These are phyloP conservation scores for Mycena venus DNA, from an alignment of 768 basidiomycete species.

Conservation along the genomic window DNA sequence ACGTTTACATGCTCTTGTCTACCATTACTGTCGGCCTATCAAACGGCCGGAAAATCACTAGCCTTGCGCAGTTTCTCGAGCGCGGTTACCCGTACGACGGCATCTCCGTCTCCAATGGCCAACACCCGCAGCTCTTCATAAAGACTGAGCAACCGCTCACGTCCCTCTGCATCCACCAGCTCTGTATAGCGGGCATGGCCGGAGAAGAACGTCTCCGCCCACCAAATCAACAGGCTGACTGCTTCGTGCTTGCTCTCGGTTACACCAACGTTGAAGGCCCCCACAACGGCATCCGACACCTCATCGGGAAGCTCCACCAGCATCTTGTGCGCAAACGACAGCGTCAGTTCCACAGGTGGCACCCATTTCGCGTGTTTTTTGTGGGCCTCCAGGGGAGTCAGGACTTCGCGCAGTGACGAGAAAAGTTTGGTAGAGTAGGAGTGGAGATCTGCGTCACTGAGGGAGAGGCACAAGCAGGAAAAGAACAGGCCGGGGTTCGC, in stretches of 20 bases:
- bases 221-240: slow-evolving; percentile 30
- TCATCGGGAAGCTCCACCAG: slow-evolving; percentile 30
- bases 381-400: slow-evolving; percentile 11
- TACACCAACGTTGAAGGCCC: slow-evolving; percentile 23
- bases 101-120: slow-evolving; percentile 25
- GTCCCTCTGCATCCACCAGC: slow-evolving; percentile 30
- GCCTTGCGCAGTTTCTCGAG: slow-evolving; percentile 18
- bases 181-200: background rate
- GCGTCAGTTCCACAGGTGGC: slow-evolving; percentile 30
- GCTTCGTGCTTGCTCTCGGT: slow-evolving; percentile 26
- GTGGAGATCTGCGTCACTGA: slow-evolving; percentile 27
- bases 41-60: slow-evolving; percentile 8
- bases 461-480: slow-evolving; percentile 28
- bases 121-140: slow-evolving; percentile 31
- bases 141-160: slow-evolving; percentile 22
- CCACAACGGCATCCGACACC: slow-evolving; percentile 29
- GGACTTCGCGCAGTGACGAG: slow-evolving; percentile 15
- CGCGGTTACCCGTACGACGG: slow-evolving; percentile 14
- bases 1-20: too few relatives aligned
- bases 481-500: slow-evolving; percentile 33
- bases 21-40: background rate
- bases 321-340: slow-evolving; percentile 35
- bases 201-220: slow-evolving; percentile 27
- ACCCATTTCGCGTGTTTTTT: slow-evolving; percentile 24
- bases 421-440: slow-evolving; percentile 14